phyloP scores from a whole-genome alignment of 495 filamentous ascomycete species.

The Aspergillus ellipticus region DNA sequence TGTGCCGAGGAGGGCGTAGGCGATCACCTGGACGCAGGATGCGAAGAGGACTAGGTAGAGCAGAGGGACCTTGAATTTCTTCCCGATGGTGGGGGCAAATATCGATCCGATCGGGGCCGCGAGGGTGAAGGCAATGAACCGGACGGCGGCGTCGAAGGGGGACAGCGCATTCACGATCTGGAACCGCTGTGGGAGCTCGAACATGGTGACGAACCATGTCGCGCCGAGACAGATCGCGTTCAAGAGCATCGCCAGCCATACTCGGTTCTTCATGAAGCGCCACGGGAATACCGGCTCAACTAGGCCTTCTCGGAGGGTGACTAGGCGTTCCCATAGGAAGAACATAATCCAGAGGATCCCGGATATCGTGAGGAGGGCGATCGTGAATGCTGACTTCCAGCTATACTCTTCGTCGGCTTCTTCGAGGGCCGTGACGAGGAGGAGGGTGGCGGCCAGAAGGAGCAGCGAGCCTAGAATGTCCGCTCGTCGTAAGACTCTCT shows the following conservation, averaged over 20 bases:
- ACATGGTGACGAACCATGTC: neutral
- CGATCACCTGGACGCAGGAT: neutral
- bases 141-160: neutral
- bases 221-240: neutral
- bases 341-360: slow-evolving; percentile 19
- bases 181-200: neutral
- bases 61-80: neutral
- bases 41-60: neutral
- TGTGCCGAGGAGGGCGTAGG: neutral
- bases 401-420: slow-evolving; percentile 44
- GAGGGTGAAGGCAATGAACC: neutral
- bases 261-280: slow-evolving; percentile 18
- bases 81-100: neutral
- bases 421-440: slow-evolving; percentile 53
- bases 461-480: slow-evolving; percentile 1
- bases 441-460: slow-evolving; percentile 8
- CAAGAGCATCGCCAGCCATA: slow-evolving; percentile 4
- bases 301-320: neutral
- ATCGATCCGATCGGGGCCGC: neutral
- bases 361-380: slow-evolving; percentile 34
- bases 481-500: neutral
- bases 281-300: slow-evolving; percentile 23
- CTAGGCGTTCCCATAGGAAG: slow-evolving; percentile 7
- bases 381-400: slow-evolving; percentile 33
- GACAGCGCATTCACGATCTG: neutral